Base-by-base conservation (phyloP, 1,139 yeast species). In the Lodderomyces pseudojiufengensis region DNA sequence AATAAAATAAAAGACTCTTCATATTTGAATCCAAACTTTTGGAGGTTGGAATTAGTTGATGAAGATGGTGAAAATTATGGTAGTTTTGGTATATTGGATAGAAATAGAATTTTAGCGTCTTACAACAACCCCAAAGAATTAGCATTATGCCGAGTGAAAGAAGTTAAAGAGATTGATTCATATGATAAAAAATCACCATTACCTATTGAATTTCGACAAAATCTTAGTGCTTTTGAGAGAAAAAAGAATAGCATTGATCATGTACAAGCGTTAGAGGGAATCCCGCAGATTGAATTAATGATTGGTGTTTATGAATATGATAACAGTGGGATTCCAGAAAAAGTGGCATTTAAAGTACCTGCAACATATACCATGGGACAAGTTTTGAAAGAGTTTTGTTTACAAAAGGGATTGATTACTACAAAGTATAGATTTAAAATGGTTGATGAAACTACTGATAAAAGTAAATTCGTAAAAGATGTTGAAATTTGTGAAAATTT, bases 21-120 rank as follows among this genome's bases (percentile, higher is more conserved):
- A 4, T 45, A 40, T 23, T 45, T 60, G 34, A 71, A 80, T 44
- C 84, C 87, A 0, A 81, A 82, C 49, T 62, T 63, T 35, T 84
- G 87, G 81, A 65, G 80, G 36, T 49, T 83, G n/a, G 83, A 79
- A 41, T 59, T 83, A 30, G 84, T 80, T 1, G 94, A 84, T 51
- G 92, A 83, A 42, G 90, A 82, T 52, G 92, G 92, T 6, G 88
- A 83, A 39, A 75, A 79, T n/a, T 82, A 80, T 47, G 85, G 82
- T 22, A 76, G 82, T 18, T 83, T 84, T 63, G 92, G 92, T 3
- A 68, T 80, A 3, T 60, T 84, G 37, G 83, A 77, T 33, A 61
- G 90, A 45, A 63, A 71, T 0, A 65, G 83, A 38, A 45, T 59
- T 4, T 61, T 82, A 24, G 59, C 73, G 3, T 72, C 84, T 0